These are phyloP conservation scores for Suhomyces taliae DNA, from an alignment of 1,139 yeast species.

Conservation along the genomic window DNA sequence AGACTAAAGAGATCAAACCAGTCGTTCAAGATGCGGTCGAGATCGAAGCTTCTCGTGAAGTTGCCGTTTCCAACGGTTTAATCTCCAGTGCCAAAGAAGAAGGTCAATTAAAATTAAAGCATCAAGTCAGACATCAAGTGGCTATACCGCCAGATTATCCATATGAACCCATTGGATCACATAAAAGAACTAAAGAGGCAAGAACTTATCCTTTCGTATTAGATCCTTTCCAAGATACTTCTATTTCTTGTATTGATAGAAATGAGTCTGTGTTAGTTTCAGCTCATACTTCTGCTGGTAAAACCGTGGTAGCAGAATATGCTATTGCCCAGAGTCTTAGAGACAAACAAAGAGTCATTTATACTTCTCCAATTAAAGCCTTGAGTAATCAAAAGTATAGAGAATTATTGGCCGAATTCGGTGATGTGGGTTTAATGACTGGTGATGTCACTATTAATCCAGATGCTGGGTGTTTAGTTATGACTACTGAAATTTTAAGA, in stretches of 20 bases:
- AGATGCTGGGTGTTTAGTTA: constrained; percentile 93
- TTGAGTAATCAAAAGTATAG: constrained; percentile 94
- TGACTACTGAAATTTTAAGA: constrained; percentile 95
- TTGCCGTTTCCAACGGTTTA: constrained; percentile 75
- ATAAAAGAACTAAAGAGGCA: constrained; percentile 71
- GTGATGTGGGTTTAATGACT: constrained; percentile 96
- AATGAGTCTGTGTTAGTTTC: constrained; percentile 96
- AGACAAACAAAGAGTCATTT: constrained; percentile 90
- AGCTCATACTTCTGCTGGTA: constrained; percentile 99
- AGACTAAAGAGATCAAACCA: constrained; percentile 45
- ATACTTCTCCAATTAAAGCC: constrained; percentile 97
- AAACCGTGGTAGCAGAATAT: constrained; percentile 97
- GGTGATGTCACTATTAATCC: constrained; percentile 98
- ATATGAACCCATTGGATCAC: constrained; percentile 85
- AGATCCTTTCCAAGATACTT: constrained; percentile 96
- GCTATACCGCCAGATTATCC: constrained; percentile 92
- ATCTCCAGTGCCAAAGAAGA: constrained; percentile 37
- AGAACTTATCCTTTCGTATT: constrained; percentile 86
- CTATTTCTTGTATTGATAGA: constrained; percentile 91
- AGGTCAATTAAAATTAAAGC: constrained; percentile 68
- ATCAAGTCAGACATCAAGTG: constrained; percentile 96
- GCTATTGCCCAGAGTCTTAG: constrained; percentile 94
- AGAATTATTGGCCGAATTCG: constrained; percentile 87
- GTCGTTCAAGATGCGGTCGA: constrained; percentile 88
- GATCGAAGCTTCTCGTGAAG: constrained; percentile 88